Base-by-base conservation (phyloP, 2,329 filamentous ascomycete species). In the Penicillium sp. region DNA sequence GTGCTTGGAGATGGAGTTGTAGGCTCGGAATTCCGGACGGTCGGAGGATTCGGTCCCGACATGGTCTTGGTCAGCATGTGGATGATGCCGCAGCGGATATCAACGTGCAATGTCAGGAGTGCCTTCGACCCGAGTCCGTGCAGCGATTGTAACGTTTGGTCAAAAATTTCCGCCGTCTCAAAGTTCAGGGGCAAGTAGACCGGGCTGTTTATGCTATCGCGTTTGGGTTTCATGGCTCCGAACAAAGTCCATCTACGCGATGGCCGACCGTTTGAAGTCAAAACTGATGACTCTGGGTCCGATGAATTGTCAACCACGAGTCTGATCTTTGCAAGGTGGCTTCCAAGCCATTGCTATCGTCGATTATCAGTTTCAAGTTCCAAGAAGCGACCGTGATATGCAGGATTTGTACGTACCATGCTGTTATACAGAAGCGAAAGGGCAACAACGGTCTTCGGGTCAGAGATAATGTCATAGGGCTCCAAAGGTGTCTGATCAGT, bases 371-470 rank as follows among this genome's bases (percentile, higher is more conserved):
- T 46, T 8, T 9, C 16, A 20, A 38, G 18, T 46, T 8, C 16
- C 16, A 20, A 38, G 18, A 20, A 11, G 9, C 9, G 10, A 20
- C 3, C 13, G 3, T 38, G 16, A 38, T 8, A 11, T 10, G 18
- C 35, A 30, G 16, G 7, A 18, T 14, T 14, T 35, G 50, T 42
- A 59, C 70, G 58, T 62, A 77, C 75, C 90, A 97, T 95, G 76
- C 92, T 96, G 44, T 92, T 96, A 71, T 96, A 95, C 31, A 99
- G 78, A 35, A 96, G 81, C 62, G 92, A 96, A 4, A 99, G 76
- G 4, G 88, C 88, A 39, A 87, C 84, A 25, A 97, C 87, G 4
- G 86, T 88, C 68, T 97, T 95, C 24, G 89, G 85, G 65, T 97
- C 92, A 39, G 88, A 87, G 57, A 97, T 92, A 44, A 96, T 86